Percentiles rank a stretch among this genome's conserved stretches.
These are phyloP conservation scores for Syzygium aromaticum DNA, from an alignment of 345 rosid species.

Conservation along the genomic window DNA sequence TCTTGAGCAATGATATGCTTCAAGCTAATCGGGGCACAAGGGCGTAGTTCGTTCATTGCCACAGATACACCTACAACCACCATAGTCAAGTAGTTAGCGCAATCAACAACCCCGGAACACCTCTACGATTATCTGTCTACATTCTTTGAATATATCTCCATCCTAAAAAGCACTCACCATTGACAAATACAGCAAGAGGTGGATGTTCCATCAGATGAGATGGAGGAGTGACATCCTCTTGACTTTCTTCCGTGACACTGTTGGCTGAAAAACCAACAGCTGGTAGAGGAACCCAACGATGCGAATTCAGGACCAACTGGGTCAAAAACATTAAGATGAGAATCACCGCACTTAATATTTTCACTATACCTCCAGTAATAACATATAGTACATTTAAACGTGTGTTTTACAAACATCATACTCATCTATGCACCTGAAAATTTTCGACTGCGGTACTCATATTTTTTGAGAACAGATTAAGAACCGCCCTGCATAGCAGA, in stretches of 20 bases:
- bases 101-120: background rate
- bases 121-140: background rate
- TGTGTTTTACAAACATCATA: background rate
- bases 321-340: constrained; percentile 6
- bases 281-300: constrained; percentile 95
- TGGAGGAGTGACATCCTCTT: constrained; percentile 91
- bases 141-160: background rate
- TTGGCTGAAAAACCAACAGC: constrained; percentile 73
- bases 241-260: constrained; percentile 51
- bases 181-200: constrained; percentile 91
- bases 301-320: constrained; percentile 96
- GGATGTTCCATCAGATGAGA: constrained; percentile 96
- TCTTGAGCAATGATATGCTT: constrained; percentile 71
- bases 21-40: constrained; percentile 84
- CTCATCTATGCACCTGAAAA: constrained; percentile 49
- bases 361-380: background rate
- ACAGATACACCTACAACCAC: constrained; percentile 64
- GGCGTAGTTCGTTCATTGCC: constrained; percentile 88
- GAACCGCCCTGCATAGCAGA: constrained; percentile 63
- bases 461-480: constrained; percentile 83
- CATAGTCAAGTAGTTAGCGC: background rate
- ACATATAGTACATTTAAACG: background rate
- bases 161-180: constrained; percentile 38
- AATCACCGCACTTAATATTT: background rate
- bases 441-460: constrained; percentile 76